These are phyloP conservation scores for Aspergillus fumigatus DNA, from an alignment of 2,329 filamentous ascomycete species.

Conservation along the genomic window DNA sequence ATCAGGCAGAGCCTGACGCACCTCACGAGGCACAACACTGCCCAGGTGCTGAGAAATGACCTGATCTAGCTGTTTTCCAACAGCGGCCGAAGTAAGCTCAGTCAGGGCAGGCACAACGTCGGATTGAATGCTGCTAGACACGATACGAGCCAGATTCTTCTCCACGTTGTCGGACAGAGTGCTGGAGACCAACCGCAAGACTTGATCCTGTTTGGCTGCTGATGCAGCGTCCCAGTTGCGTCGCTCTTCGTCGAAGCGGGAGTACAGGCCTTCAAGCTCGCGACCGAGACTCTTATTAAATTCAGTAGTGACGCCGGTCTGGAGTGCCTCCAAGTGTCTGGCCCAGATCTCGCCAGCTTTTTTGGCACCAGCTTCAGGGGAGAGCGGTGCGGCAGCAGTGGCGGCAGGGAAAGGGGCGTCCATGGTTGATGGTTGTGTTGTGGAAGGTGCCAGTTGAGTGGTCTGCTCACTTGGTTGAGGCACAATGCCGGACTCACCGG, in stretches of 20 bases:
- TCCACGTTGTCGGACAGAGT: conserved; percentile 69
- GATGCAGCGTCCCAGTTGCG: conserved; percentile 59
- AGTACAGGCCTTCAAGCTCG: conserved; percentile 54
- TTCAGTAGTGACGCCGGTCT: conserved; percentile 44
- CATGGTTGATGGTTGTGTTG: conserved; percentile 5
- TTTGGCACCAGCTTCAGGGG: conserved; percentile 13
- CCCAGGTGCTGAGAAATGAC: conserved; percentile 64
- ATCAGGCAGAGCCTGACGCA: conserved; percentile 65
- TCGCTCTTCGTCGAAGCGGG: conserved; percentile 65
- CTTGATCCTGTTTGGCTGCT: conserved; percentile 63
- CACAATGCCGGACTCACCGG: conserved; percentile 5
- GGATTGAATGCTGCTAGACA: conserved; percentile 69
- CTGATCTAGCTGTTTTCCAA: conserved; percentile 67
- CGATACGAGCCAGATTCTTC: conserved; percentile 70
- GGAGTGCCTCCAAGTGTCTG: conserved; percentile 57
- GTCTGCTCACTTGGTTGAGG: conserved; percentile 8
- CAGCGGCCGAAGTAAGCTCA: conserved; percentile 60
- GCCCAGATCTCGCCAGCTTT: conserved; percentile 55
- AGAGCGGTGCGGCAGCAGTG: background rate
- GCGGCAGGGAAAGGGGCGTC: conserved; percentile 1
- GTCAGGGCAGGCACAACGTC: conserved; percentile 71
- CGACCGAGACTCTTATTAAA: conserved; percentile 45
- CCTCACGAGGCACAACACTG: conserved; percentile 65
- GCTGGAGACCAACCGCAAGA: conserved; percentile 63
- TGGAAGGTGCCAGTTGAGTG: conserved; percentile 8